These are phyloP conservation scores for Phytophthora kernoviae DNA, from an alignment of 352 stramenopile species.

Conservation along the genomic window DNA sequence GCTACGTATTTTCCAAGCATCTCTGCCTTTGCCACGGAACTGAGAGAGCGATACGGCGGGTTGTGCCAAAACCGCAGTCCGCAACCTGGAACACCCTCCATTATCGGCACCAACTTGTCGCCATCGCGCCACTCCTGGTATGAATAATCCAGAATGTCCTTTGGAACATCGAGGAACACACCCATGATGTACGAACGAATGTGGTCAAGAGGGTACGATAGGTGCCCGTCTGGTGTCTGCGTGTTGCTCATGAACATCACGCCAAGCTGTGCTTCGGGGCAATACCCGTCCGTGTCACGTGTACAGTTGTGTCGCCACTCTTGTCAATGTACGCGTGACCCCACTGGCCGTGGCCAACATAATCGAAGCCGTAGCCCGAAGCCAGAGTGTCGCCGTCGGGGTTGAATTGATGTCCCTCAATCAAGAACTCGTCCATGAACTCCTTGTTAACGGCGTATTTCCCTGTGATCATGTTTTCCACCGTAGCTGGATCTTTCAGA, in stretches of 20 bases:
- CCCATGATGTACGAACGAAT: constrained; percentile 71
- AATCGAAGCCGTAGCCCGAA: constrained; percentile 72
- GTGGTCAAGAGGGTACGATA: constrained; percentile 57
- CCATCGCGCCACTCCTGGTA: constrained; percentile 42
- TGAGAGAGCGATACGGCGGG: constrained; percentile 29
- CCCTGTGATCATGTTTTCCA: constrained; percentile 64
- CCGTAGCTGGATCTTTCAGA: constrained; percentile 42
- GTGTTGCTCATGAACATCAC: constrained; percentile 71
- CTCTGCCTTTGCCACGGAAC: constrained; percentile 20
- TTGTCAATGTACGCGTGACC: constrained; percentile 76
- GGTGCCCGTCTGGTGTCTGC: constrained; percentile 39
- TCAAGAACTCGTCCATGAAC: constrained; percentile 39
- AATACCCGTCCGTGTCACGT: constrained; percentile 66
- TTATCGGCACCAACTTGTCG: constrained; percentile 34
- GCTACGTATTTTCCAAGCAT: constrained; percentile 54
- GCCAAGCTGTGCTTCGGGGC: constrained; percentile 48
- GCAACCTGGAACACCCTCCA: constrained; percentile 43
- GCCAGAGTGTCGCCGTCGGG: constrained; percentile 55
- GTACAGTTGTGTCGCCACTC: constrained; percentile 54
- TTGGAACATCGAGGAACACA: constrained; percentile 68
- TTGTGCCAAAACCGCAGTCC: constrained; percentile 55
- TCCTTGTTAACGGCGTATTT: constrained; percentile 46
- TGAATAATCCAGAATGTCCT: constrained; percentile 48
- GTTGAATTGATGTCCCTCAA: constrained; percentile 52
- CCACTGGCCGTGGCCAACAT: constrained; percentile 56